These are phyloP conservation scores for Capronia coronata DNA, from an alignment of 2,329 filamentous ascomycete species.

Conservation along the genomic window DNA sequence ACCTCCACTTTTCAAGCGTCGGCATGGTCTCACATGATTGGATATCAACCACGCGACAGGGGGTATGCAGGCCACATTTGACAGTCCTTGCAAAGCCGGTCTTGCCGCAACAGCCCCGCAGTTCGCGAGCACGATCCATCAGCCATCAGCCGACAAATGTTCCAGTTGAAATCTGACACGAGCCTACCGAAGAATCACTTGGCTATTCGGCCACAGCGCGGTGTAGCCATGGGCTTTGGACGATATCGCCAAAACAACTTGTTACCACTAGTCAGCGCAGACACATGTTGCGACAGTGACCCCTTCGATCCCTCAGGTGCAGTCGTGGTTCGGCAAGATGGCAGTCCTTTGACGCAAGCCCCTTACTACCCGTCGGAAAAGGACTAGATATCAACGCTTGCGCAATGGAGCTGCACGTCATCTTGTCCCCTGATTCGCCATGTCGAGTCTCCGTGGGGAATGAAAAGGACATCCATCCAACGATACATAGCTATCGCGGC, in stretches of 20 bases:
- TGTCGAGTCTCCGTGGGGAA: not conserved
- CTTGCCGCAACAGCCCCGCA: conserved; percentile 1
- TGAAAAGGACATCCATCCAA: not conserved
- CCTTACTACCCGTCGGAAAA: not conserved
- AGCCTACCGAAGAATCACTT: not conserved
- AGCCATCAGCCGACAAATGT: not conserved
- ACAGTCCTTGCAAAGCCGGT: too few relatives aligned
- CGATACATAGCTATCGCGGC: not conserved
- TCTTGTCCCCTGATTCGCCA: conserved; percentile 1
- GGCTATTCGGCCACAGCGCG: too few relatives aligned
- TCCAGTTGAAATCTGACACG: not conserved
- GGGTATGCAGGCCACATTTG: not conserved
- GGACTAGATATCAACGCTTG: conserved; percentile 7
- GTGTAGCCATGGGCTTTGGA: too few relatives aligned
- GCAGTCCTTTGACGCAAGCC: not conserved
- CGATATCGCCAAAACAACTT: too few relatives aligned
- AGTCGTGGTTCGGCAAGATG: not conserved
- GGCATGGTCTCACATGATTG: not conserved
- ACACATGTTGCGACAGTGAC: not conserved
- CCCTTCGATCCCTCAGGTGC: not conserved
- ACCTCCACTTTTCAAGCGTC: conserved; percentile 3
- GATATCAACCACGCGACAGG: not conserved
- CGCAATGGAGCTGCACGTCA: conserved; percentile 15
- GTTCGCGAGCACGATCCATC: not conserved
- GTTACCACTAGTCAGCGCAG: not conserved